Evolutionary conservation across 2,329 filamentous ascomycete species (phyloP), one percentile per base, ranked within the genome.

Genomic region (Scopulariopsis brevicaulis): DNA sequence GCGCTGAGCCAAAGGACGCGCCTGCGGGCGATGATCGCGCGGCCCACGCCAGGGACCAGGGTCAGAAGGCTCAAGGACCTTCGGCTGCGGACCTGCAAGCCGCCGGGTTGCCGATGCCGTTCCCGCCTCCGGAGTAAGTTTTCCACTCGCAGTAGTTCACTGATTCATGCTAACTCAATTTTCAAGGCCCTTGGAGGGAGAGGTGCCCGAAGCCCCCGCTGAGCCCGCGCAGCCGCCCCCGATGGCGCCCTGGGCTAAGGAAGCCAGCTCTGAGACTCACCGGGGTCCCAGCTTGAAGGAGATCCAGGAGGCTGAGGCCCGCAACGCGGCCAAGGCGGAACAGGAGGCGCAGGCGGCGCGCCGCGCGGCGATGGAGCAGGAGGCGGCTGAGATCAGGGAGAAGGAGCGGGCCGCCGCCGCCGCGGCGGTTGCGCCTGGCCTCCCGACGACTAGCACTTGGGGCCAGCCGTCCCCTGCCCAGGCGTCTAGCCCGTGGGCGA

Each of bases 291-390:
- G 92, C 60, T 76, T 99, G 62, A 96, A 91, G 73, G 92, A 99
- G 68, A 99, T 99, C 25, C 94, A 99, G 70, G 93, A 96, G 70
- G 87, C 90, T 4, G 94, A 99, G 70, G 93, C 93, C 40, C 90
- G 88, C 67, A 95, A 94, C 69, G 92, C 92, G 12, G 93, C 93
- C 56, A 89, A 95, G 72, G 86, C 84, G 14, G 93, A 97, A 67
- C 90, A 94, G 67, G 75, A 84, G 57, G 90, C 89, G 18, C 85
- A 86, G 40, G 87, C 89, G 50, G 81, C 87, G 60, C 87, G 92
- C 64, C 89, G 88, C 64, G 85, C 85, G 54, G 80, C 85, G 18
- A 82, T 90, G 11, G 91, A 97, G 71, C 89, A 90, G 68, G 93
- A 97, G 67, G 74, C 82, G 73, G 71, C 80, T 58, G 76, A 78